Evolutionary conservation across 2,329 filamentous ascomycete species (phyloP), one percentile per base, ranked within the genome.

Genomic region (Knoxdaviesia proteae): DNA sequence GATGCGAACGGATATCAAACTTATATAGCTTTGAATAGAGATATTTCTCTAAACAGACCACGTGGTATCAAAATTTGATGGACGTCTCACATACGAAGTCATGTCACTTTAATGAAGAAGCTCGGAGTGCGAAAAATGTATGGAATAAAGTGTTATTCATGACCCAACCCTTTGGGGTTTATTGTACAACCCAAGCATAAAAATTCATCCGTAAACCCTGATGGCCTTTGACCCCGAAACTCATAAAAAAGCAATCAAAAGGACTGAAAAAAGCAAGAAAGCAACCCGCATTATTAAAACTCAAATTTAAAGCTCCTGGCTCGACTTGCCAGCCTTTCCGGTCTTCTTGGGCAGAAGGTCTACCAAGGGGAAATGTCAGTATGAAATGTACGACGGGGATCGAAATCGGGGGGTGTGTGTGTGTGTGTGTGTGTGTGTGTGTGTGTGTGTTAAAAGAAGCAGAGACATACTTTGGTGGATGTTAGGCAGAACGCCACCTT

Each of bases 291-390:
- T 44, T 44, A 79, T 77, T 71, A 47, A 71, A 76, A 80, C 80
- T 80, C 77, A 79, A 36, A 56, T 68, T 74, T 84, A 96, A 69
- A 96, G 74, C 73, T 94, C 87, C 69, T 94, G 86, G 70, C 84
- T 93, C 56, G 77, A 71, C 79, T 94, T 94, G 68, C 82, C 83
- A 61, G 73, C 71, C 82, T 96, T 94, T 45, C 76, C 71, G 47
- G 90, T 94, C 84, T 96, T 96, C 86, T 98, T 96, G 60, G 90
- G 90, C 52, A 98, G 78, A 50, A 98, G 81, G 71, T 98, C 88
- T 93, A 58, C 10, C 20, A 20, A 3, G 44, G 41, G 45, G 47
- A 44, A 6, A 39, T 39, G 58, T 73, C 55, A 70, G 65, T 52
- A 55, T 34, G 32, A 20, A 31, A 8, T 34, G 6, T 3, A 6